phyloP scores from a whole-genome alignment of 1,284 basidiomycete species.

The Phellopilus nigrolimitatus region DNA sequence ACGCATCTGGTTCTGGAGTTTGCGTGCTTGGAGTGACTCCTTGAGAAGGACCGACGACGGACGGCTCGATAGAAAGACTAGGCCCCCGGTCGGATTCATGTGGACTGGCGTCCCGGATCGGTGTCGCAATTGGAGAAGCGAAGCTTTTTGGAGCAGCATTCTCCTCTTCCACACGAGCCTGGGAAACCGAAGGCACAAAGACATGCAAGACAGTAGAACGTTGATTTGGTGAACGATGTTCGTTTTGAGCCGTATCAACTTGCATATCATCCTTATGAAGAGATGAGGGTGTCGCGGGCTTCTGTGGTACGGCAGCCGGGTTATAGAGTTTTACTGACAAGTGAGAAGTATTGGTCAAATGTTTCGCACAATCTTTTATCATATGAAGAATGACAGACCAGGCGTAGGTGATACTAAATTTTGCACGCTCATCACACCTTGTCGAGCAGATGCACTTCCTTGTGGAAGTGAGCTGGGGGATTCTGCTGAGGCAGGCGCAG shows the following conservation, averaged over 20 bases:
- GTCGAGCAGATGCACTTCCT: conserved; percentile 2
- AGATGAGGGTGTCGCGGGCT: background rate
- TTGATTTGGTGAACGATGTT: background rate
- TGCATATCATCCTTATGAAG: conserved; percentile 7
- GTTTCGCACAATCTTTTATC: background rate
- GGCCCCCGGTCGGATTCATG: background rate
- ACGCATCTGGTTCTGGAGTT: conserved; percentile 11
- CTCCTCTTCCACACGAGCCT: background rate
- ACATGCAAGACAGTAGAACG: background rate
- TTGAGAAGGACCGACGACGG: conserved; percentile 3
- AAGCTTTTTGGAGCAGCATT: background rate
- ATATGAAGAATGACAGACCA: conserved; percentile 4
- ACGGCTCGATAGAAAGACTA: background rate
- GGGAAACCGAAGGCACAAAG: background rate
- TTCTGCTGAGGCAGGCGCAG: background rate
- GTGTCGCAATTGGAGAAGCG: background rate
- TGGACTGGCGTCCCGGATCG: background rate
- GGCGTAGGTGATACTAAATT: conserved; percentile 16
- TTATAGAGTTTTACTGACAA: conserved; percentile 3
- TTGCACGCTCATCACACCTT: conserved; percentile 20
- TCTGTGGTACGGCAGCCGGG: background rate
- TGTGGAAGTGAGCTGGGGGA: background rate
- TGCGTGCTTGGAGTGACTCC: conserved; percentile 2
- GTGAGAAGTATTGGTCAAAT: background rate
- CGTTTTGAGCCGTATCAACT: background rate